Base-by-base conservation (phyloP, 495 filamentous ascomycete species). In the Hypomontagnella monticulosa region DNA sequence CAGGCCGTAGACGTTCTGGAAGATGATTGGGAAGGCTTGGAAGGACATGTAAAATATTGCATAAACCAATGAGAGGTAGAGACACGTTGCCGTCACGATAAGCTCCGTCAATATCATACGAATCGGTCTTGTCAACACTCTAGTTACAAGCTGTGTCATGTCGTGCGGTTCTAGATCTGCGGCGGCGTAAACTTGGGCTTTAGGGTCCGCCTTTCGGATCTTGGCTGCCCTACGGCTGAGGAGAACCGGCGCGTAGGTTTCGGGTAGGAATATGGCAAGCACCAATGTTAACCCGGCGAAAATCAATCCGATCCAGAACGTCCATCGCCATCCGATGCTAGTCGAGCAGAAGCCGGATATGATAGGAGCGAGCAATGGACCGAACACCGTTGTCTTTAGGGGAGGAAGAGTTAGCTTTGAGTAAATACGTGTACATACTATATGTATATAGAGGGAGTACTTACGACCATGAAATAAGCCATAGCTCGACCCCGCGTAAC, bases 31-130 rank as follows among this genome's bases (percentile, higher is more conserved):
- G 67, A 84, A 90, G 4, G 85, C 83, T 52, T 89, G 84, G 63
- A 92, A 90, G 60, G 83, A 89, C 67, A 92, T 85, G 72, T 91
- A 92, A 63, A 93, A 93, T 32, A 93, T 89, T 5, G 84, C 85
- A 71, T 92, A 93, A 11, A 86, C 81, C 3, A 91, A 75, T 0
- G 88, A 81, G 1, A 92, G 80, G 73, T 91, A 93, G 8, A 91
- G 73, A 36, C 88, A 90, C 0, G 80, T 85, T 33, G 88, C 83
- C 19, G 85, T 80, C 15, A 93, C 77, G 38, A 80, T 76, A 18
- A 75, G 74, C 65, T 81, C 78, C 15, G 71, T 69, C n/a, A 76
- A 27, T 30, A 80, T 72, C 78, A 80, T 80, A 49, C 77, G 73
- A 10, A 82, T 64, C 3, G 78, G 77, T 4, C 79, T 69, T 5